phyloP scores from a whole-genome alignment of 108 stramenopile species.

The Craspedostauros australis region DNA sequence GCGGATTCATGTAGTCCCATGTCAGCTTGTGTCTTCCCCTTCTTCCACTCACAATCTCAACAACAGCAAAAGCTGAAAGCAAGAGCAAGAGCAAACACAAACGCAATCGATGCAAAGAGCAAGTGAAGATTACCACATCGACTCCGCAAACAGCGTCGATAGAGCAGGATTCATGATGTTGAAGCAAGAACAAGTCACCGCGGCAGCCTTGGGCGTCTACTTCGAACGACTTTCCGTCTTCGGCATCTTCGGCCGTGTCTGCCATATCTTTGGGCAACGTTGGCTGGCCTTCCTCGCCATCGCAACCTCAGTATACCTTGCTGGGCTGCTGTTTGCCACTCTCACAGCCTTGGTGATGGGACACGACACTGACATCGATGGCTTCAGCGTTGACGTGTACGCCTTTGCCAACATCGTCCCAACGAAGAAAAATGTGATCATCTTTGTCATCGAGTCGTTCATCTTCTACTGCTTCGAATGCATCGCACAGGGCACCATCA shows the following conservation, averaged over 20 bases:
- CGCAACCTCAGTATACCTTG: background rate
- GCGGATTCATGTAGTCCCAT: too few species aligned
- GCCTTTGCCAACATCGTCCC: background rate
- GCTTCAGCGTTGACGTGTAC: slow-evolving; percentile 1
- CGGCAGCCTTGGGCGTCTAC: too few species aligned
- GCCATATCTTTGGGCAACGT: slow-evolving; percentile 1
- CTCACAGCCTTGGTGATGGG: slow-evolving; percentile 3
- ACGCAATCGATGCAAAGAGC: too few species aligned
- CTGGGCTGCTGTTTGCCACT: background rate
- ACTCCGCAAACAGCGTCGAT: too few species aligned
- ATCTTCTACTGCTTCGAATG: slow-evolving; percentile 8
- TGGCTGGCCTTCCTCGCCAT: slow-evolving; percentile 1
- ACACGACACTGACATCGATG: slow-evolving; percentile 4
- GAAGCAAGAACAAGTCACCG: too few species aligned
- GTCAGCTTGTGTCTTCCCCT: too few species aligned
- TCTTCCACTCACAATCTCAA: too few species aligned
- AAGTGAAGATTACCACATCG: too few species aligned
- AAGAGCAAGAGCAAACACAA: too few species aligned
- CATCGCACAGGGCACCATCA: slow-evolving; percentile 4
- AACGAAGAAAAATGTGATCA: background rate
- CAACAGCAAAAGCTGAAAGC: too few species aligned
- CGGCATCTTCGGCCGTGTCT: background rate
- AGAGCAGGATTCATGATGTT: too few species aligned
- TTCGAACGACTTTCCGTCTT: too few species aligned
- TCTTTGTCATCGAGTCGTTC: background rate